Evolutionary conservation across 2,329 filamentous ascomycete genomes (phyloP).

Genomic region (Biscogniauxia marginata): DNA sequence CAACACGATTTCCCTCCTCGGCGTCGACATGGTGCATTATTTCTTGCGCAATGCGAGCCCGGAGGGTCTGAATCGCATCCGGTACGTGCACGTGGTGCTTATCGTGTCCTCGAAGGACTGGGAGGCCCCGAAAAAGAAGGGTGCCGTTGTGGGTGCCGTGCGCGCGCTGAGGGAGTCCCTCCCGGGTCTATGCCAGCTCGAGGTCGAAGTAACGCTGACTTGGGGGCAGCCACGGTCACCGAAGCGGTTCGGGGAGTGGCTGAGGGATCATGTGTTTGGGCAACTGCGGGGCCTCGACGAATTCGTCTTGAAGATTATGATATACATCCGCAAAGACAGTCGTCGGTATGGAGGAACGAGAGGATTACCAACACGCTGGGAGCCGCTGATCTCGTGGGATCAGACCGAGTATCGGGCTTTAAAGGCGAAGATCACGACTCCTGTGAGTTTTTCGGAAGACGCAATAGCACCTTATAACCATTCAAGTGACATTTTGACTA

Average conservation of each 20-base stretch:
- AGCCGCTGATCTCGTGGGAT: conserved; percentile 11
- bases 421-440: conserved; percentile 7
- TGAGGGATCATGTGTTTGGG: conserved; percentile 13
- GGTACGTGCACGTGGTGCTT: conserved; percentile 14
- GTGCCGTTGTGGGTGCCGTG: conserved; percentile 4
- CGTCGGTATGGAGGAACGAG: not conserved
- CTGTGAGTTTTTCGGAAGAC: not conserved
- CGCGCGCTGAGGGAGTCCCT: conserved; percentile 6
- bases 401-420: conserved; percentile 12
- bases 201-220: conserved; percentile 15
- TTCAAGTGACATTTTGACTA: not conserved
- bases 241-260: conserved; percentile 16
- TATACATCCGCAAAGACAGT: conserved; percentile 1
- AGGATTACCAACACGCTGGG: conserved; percentile 2
- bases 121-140: conserved; percentile 4
- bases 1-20: conserved; percentile 19
- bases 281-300: conserved; percentile 14
- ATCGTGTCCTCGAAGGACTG: conserved; percentile 5
- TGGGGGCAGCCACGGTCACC: conserved; percentile 16
- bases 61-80: conserved; percentile 14
- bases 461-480: not conserved
- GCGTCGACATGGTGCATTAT: conserved; percentile 16
- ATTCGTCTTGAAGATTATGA: conserved; percentile 12
- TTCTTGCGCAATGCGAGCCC: conserved; percentile 21
- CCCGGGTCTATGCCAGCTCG: conserved; percentile 14